Percentiles rank a stretch among this genome's conserved stretches.
Conservation (phyloP, 345 rosid species). For the Brassica napus region DNA sequence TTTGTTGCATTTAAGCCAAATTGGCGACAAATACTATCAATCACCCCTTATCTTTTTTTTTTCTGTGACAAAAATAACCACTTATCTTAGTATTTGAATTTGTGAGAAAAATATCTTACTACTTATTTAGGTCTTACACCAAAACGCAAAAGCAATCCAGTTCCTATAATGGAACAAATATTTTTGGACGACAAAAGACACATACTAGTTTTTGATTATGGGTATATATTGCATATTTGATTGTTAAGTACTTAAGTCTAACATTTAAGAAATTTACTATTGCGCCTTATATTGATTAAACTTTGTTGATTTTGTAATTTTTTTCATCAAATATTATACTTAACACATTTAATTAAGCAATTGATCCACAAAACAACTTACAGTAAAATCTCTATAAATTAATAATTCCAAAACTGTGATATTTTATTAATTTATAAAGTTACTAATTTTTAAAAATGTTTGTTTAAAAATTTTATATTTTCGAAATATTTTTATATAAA, state of each 20-base stretch:
- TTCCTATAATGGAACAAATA: neutral
- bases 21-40: conserved; percentile 20
- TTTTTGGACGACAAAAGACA: neutral
- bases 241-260: neutral
- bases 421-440: too few relatives aligned
- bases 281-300: too few relatives aligned
- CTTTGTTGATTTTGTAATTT: too few relatives aligned
- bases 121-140: conserved; percentile 10
- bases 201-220: neutral
- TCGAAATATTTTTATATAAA: too few relatives aligned
- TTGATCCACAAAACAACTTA: neutral
- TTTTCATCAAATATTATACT: too few relatives aligned
- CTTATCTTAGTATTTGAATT: neutral
- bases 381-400: neutral
- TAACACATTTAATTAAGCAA: neutral
- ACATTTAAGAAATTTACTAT: neutral
- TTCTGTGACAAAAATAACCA: neutral
- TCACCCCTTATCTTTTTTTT: neutral
- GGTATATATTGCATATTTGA: neutral
- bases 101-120: neutral
- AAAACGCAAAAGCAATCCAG: neutral
- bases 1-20: conserved; percentile 23
- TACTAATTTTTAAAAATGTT: too few relatives aligned
- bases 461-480: too few relatives aligned
- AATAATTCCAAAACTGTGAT: too few relatives aligned